Evolutionary conservation across 306 rosid genomes (phyloP).

Genomic region (Trichosanthes cucumerina): DNA sequence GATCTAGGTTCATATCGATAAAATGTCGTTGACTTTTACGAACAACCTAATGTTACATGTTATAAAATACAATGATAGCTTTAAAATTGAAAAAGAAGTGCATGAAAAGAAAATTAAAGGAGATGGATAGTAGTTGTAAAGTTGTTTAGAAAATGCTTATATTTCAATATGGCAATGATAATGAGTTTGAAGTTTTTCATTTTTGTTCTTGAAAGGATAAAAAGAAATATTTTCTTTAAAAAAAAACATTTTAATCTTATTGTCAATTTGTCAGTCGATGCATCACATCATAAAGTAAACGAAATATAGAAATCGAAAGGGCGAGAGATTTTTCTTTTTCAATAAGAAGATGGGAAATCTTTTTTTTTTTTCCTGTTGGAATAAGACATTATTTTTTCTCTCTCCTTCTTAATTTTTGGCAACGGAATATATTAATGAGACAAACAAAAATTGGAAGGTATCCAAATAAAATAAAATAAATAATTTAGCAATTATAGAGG

Average conservation of each 20-base stretch:
- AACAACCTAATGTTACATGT: not conserved
- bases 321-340: not conserved
- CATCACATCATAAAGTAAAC: conserved; percentile 1
- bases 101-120: not conserved
- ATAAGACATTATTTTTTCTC: not conserved
- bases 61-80: not conserved
- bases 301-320: not conserved
- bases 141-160: not conserved
- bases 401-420: not conserved
- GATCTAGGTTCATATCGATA: no score
- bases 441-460: not conserved
- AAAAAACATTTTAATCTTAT: not conserved
- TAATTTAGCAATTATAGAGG: conserved; percentile 5
- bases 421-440: not conserved
- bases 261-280: not conserved
- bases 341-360: not conserved
- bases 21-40: not conserved
- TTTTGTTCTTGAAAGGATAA: not conserved
- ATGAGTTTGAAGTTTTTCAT: not conserved
- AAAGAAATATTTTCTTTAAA: not conserved
- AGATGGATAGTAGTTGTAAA: not conserved
- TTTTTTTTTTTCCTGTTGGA: not conserved
- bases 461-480: not conserved
- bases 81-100: not conserved
- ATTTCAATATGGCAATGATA: not conserved